Percentiles rank a stretch among this genome's conserved stretches.
Evolutionary conservation across 495 filamentous ascomycete genomes (phyloP).

Genomic region (Stereocaulon alpinum): DNA sequence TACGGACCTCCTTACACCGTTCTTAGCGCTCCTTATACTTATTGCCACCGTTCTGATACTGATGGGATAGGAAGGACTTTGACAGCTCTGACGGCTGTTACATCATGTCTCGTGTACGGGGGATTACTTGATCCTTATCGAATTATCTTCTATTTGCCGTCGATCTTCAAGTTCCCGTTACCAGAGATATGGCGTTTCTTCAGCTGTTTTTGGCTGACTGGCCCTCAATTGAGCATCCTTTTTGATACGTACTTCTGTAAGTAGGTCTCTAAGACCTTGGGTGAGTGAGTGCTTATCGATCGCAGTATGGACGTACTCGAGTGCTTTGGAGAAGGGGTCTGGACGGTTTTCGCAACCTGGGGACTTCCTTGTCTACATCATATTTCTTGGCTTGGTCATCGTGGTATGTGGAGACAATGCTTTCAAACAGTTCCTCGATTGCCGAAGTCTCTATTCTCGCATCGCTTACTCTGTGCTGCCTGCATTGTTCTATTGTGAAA

Average conservation of each 20-base stretch:
- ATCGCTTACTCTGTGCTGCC: conserved; percentile 17
- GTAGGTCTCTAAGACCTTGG: conserved; percentile 22
- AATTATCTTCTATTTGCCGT: conserved; percentile 47
- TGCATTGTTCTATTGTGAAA: conserved; percentile 14
- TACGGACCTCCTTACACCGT: neutral
- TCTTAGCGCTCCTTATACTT: neutral
- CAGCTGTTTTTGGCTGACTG: conserved; percentile 64
- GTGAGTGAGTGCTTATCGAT: conserved; percentile 25
- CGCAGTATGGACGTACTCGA: conserved; percentile 57
- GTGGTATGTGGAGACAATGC: conserved; percentile 42
- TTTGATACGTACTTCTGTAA: conserved; percentile 78
- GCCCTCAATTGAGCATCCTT: conserved; percentile 50
- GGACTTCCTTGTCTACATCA: conserved; percentile 56
- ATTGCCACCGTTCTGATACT: conserved; percentile 30
- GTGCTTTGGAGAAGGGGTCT: conserved; percentile 49
- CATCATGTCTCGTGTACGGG: conserved; percentile 53
- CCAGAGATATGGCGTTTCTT: conserved; percentile 62
- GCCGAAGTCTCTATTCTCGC: conserved; percentile 12
- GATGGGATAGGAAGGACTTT: conserved; percentile 62
- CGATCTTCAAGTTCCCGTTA: conserved; percentile 46
- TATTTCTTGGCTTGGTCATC: conserved; percentile 49
- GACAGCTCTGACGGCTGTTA: conserved; percentile 53
- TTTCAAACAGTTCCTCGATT: conserved; percentile 1
- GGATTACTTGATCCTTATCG: conserved; percentile 42
- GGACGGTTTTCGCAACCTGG: conserved; percentile 52